A percentile compares a stretch with the other conserved stretches of the same genome.
phyloP scores from a whole-genome alignment of 331 rosid genomes.

The Prunus yedoensis region DNA sequence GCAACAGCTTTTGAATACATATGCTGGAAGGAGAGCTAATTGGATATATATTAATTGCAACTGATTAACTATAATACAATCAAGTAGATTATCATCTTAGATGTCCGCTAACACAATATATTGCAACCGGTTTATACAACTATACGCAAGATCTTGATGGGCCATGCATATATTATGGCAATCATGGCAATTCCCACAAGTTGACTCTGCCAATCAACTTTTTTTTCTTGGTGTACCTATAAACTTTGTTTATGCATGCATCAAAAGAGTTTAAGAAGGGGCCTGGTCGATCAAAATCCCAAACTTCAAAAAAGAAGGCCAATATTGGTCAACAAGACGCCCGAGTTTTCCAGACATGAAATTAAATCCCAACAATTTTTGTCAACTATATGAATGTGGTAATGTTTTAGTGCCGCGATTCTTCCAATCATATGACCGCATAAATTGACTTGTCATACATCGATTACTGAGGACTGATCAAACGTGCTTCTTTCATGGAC shows the following conservation, averaged over 20 bases:
- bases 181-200: neutral
- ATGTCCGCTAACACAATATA: neutral
- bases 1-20: neutral
- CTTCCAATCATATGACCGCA: slow-evolving; percentile 13
- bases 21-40: neutral
- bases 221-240: neutral
- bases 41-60: neutral
- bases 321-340: too few relatives aligned
- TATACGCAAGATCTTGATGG: neutral
- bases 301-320: too few relatives aligned
- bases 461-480: neutral
- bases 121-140: neutral
- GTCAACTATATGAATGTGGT: neutral
- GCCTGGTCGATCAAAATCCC: too few relatives aligned
- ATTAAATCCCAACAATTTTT: neutral
- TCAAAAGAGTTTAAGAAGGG: neutral
- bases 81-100: neutral
- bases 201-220: slow-evolving; percentile 6
- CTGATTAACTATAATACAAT: neutral
- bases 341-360: too few relatives aligned
- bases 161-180: neutral
- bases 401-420: neutral
- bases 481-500: too few relatives aligned
- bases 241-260: neutral
- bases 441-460: slow-evolving; percentile 16